Evolutionary conservation across 768 basidiomycete genomes (phyloP).

Genomic region (Dictyophora rubrovolvata): DNA sequence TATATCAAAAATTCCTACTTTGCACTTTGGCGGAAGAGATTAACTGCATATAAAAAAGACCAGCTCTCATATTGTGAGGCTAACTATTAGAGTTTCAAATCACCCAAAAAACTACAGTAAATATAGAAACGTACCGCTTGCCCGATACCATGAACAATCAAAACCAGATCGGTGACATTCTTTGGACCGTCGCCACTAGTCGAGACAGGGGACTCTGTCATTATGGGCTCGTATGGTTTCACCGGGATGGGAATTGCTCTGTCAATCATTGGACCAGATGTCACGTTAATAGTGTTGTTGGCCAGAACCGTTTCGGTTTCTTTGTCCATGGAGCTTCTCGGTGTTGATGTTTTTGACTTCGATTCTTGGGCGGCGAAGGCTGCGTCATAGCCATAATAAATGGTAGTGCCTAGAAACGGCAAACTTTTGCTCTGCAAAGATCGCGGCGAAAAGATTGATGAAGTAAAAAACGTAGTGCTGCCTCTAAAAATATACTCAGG

Average conservation of each 20-base stretch:
- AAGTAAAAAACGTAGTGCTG: background rate
- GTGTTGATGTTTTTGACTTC: background rate
- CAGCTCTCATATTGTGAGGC: slow-evolving; percentile 30
- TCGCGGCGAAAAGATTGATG: background rate
- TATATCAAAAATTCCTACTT: slow-evolving; percentile 15
- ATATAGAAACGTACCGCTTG: slow-evolving; percentile 15
- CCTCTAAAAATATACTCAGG: background rate
- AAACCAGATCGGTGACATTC: slow-evolving; percentile 31
- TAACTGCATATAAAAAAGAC: slow-evolving; percentile 33
- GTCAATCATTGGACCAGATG: slow-evolving; percentile 15
- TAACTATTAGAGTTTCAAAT: slow-evolving; percentile 12
- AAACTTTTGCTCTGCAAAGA: background rate
- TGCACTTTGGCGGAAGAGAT: slow-evolving; percentile 28
- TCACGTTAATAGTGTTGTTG: background rate
- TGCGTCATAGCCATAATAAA: slow-evolving; percentile 26
- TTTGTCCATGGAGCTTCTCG: background rate
- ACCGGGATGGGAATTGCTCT: slow-evolving; percentile 18
- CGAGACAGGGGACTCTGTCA: background rate
- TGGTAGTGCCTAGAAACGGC: slow-evolving; percentile 4
- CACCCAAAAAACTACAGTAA: background rate
- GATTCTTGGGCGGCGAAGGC: slow-evolving; percentile 14
- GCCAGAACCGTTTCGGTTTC: background rate
- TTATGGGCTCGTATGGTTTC: background rate
- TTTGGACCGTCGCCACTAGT: slow-evolving; percentile 9
- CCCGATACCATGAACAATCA: slow-evolving; percentile 35